Base-by-base conservation (phyloP, 352 stramenopile genomes). In the Globisporangium paroecandrum region DNA sequence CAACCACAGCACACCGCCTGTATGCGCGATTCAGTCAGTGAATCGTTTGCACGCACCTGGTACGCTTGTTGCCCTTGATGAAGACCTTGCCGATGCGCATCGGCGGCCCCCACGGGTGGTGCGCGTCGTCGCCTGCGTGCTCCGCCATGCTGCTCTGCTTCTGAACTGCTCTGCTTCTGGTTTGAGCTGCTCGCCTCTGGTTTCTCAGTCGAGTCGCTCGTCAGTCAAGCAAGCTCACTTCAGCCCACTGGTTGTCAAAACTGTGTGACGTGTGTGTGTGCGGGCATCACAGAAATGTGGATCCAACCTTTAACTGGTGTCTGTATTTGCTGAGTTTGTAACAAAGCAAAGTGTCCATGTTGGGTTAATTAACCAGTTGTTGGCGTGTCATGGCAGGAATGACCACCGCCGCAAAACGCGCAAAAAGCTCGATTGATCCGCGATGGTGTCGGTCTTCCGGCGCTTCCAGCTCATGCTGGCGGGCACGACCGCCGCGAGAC, bases 71-170 rank as follows among this genome's bases (percentile, higher is more conserved):
- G 53, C 89, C 89, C 74, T 91, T 89, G 68, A 96, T 87, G 67
- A 89, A 91, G 56, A 96, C 87, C 73, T 96, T 94, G 64, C 77
- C 77, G 67, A 96, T 87, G 75, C 78, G 87, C 81, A 96, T 91
- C 63, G 74, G 80, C 63, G 85, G 87, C 6, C 84, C 84, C 85
- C 83, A 92, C 69, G 81, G 84, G 69, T 93, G 84, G 67, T 72
- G 79, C 41, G 81, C 69, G 53, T 76, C 70, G 55, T 66, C 58
- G 20, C 67, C 59, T 51, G 63, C 54, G 51, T 63, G 59, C 59
- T 67, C 66, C 41, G 36, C 59, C 59, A 71, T 71, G 3, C 18
- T 58, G 13, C 12, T n/a, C 25, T 51, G 18, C 4, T n/a, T 49
- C 22, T 47, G 41, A 7, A 9, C 15, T 47, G 41, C 3, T 46